Base-by-base conservation (phyloP, 1,284 basidiomycete species). In the Pyrrhoderma noxium region DNA sequence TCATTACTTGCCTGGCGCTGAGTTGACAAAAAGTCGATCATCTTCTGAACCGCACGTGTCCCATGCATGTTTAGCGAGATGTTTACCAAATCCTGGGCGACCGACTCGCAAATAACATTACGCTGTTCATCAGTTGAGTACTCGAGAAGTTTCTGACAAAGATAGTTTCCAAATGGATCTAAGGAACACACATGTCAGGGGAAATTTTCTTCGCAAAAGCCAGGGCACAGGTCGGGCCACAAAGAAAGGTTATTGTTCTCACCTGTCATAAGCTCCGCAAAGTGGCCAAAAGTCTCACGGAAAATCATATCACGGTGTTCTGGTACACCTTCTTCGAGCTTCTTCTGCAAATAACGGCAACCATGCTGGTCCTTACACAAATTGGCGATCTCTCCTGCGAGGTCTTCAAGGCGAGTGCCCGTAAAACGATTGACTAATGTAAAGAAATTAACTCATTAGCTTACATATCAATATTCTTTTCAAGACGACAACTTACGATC, bases 41-140 rank as follows among this genome's bases (percentile, higher is more conserved):
- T 99, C 77, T 99, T 99, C 73, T 99, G 96, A 49, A 99, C 96
- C 22, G 96, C 96, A 55, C 96, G 85, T 36, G 96, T 99, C 38
- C 96, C 96, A 70, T 99, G 96, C 96, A 99, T 99, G 72, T 99
- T 99, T 61, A 99, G 77, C 41, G 93, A 97, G 65, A 99, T 99
- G 63, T 89, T 93, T 61, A 99, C 96, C 47, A 99, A 77, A 62
- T 99, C 96, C 63, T 93, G 88, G 34, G 93, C 92, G 47, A 99
- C 95, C 19, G 92, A 93, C 67, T 99, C 95, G 69, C 96, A 97
- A 56, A 99, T 96, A 45, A 93, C 77, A 65, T 94, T 95, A 56
- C 96, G 83, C 66, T 99, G 96, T 64, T 99, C 96, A 64, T 99
- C 95, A 13, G 93, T 97, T 31, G 93, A 94, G 69, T 85, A 95